Evolutionary conservation across 768 basidiomycete genomes (phyloP).

Genomic region (Mycena galericulata): DNA sequence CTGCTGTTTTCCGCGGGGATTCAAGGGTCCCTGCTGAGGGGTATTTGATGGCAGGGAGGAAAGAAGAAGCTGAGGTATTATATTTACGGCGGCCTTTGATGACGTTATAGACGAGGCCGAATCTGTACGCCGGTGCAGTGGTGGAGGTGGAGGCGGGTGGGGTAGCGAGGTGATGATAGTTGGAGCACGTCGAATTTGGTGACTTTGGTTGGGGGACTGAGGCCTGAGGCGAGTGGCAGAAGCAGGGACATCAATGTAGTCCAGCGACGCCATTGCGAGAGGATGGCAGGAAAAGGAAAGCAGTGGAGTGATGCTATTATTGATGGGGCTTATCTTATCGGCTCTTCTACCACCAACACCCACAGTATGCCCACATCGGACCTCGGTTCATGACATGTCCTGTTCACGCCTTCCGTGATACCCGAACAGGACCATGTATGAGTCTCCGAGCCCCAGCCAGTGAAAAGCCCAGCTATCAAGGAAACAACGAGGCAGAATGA

Average conservation of each 20-base stretch:
- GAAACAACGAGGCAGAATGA: no score
- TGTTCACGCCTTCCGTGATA: no score
- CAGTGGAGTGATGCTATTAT: no score
- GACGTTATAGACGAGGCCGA: slow-evolving; percentile 38
- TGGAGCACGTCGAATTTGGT: slow-evolving; percentile 53
- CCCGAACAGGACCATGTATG: no score
- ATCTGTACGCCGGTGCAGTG: slow-evolving; percentile 42
- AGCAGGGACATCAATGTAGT: slow-evolving; percentile 59
- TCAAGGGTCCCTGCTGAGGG: slow-evolving; percentile 29
- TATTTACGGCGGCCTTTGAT: slow-evolving; percentile 45
- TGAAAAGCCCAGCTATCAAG: no score
- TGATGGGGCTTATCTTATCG: no score
- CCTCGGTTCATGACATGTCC: no score
- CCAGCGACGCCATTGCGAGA: slow-evolving; percentile 58
- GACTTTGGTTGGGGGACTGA: slow-evolving; percentile 17
- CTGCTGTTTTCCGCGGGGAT: slow-evolving; percentile 36
- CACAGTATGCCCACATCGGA: no score
- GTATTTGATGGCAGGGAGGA: slow-evolving; percentile 42
- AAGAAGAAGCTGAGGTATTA: slow-evolving; percentile 56
- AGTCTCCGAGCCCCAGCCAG: no score
- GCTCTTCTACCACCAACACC: no score
- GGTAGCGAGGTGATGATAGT: slow-evolving; percentile 59
- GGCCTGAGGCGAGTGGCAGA: slow-evolving; percentile 54
- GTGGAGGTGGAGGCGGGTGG: slow-evolving; percentile 49
- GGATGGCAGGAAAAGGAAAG: not conserved